Percentiles rank a stretch among this genome's conserved stretches.
phyloP scores from a whole-genome alignment of 352 stramenopile genomes.

The Phytophthora tentaculata region DNA sequence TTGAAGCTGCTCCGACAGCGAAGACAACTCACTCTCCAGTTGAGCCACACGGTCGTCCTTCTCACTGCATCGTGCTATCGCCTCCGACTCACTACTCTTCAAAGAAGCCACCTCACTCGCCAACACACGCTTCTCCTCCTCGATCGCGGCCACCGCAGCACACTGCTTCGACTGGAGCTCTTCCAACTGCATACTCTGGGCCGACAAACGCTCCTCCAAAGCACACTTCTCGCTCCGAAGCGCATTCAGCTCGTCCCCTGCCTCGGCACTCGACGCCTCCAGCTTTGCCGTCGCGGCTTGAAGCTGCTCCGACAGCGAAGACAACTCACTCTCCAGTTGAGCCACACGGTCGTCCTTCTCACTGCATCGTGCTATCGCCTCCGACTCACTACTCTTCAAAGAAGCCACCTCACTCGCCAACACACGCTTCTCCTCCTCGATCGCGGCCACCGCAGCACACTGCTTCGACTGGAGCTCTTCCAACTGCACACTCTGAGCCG shows the following conservation, averaged over 20 bases:
- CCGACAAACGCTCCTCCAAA: conserved; percentile 25
- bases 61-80: too few relatives aligned
- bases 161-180: conserved; percentile 16
- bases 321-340: conserved; percentile 19
- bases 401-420: conserved; percentile 31
- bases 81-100: conserved; percentile 18
- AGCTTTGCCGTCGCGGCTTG: conserved; percentile 19
- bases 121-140: conserved; percentile 33
- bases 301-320: conserved; percentile 8
- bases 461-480: conserved; percentile 17
- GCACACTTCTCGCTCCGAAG: conserved; percentile 26
- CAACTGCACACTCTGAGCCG: conserved; percentile 15
- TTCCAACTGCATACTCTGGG: conserved; percentile 15
- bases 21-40: conserved; percentile 17
- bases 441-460: conserved; percentile 13
- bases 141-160: conserved; percentile 20
- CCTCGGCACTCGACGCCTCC: conserved; percentile 23
- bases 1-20: conserved; percentile 3
- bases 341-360: conserved; percentile 5
- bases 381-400: conserved; percentile 21
- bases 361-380: too few relatives aligned
- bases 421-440: conserved; percentile 33
- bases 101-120: conserved; percentile 28
- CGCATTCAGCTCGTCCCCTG: conserved; percentile 26
- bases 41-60: background rate